These are phyloP conservation scores for Arachnomyces sp. DNA, from an alignment of 2,329 filamentous ascomycete genomes.

Conservation along the genomic window DNA sequence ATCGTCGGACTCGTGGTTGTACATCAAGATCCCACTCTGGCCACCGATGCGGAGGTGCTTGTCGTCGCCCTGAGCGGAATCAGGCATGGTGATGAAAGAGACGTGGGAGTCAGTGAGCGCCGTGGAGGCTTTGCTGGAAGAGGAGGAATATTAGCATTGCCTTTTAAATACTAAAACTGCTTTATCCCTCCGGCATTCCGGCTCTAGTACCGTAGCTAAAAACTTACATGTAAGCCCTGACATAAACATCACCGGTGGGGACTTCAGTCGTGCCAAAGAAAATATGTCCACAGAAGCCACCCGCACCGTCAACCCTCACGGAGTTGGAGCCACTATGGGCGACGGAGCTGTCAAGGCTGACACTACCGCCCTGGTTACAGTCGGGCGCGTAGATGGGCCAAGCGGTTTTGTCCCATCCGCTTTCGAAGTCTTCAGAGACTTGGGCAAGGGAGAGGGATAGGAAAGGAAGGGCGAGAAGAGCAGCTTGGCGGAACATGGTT, in stretches of 20 bases:
- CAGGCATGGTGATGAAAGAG: constrained; percentile 58
- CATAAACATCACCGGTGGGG: constrained; percentile 51
- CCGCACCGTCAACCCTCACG: constrained; percentile 45
- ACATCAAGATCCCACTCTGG: constrained; percentile 56
- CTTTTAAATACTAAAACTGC: constrained; percentile 2
- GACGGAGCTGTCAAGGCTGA: constrained; percentile 50
- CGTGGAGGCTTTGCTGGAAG: constrained; percentile 46
- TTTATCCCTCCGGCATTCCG: neutral
- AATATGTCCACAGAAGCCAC: constrained; percentile 52
- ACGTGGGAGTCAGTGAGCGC: constrained; percentile 54
- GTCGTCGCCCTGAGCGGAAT: constrained; percentile 46
- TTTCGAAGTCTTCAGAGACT: constrained; percentile 50
- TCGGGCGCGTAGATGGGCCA: constrained; percentile 55
- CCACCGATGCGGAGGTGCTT: constrained; percentile 58
- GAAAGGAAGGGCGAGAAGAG: neutral
- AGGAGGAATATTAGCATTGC: constrained; percentile 15
- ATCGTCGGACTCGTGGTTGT: constrained; percentile 57
- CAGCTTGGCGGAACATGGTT: constrained; percentile 1
- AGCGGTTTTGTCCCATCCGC: constrained; percentile 49
- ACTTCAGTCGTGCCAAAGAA: constrained; percentile 54
- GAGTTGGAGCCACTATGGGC: constrained; percentile 52
- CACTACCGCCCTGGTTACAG: constrained; percentile 53
- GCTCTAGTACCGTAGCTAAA: neutral
- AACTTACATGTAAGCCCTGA: constrained; percentile 50
- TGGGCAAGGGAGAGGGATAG: neutral